These are phyloP conservation scores for Desmodesmus armatus DNA, from an alignment of 139 green algal species.

Conservation along the genomic window DNA sequence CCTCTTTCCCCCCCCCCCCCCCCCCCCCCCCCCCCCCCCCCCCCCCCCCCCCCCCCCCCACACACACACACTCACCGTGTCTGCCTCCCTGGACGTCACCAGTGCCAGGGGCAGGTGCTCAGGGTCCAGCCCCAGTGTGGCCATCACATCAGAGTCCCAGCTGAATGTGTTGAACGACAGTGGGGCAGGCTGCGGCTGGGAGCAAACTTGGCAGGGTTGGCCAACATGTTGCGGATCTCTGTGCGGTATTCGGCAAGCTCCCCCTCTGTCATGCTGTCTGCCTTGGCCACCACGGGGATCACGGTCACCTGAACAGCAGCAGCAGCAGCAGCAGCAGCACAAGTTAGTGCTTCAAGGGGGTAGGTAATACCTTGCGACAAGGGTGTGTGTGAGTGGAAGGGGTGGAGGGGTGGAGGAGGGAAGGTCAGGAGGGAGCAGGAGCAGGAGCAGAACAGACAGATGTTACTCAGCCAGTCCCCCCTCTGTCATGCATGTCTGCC, in stretches of 20 bases:
- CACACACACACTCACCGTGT: slow-evolving; percentile 25
- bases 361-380: too few species aligned
- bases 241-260: slow-evolving; percentile 20
- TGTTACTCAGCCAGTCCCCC: slow-evolving; percentile 8
- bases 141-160: not conserved
- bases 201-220: slow-evolving; percentile 8
- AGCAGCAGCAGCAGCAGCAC: slow-evolving; percentile 8
- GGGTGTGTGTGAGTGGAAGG: too few species aligned
- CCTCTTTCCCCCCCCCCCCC: too few species aligned
- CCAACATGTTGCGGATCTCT: slow-evolving; percentile 25
- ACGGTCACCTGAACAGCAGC: slow-evolving; percentile 32
- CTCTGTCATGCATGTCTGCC: slow-evolving; percentile 46
- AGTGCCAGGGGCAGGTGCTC: slow-evolving; percentile 31
- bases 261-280: slow-evolving; percentile 45
- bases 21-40: too few species aligned
- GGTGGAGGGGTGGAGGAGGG: too few species aligned
- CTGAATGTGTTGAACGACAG: slow-evolving; percentile 41
- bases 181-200: slow-evolving; percentile 43
- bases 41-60: too few species aligned
- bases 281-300: slow-evolving; percentile 41
- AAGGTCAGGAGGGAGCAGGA: too few species aligned
- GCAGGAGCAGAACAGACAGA: too few species aligned
- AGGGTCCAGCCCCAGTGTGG: too few species aligned
- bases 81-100: slow-evolving; percentile 20
- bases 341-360: too few species aligned